Percentiles rank a stretch among this genome's conserved stretches.
Conservation (phyloP, 768 basidiomycete species). For the Rhodotorula diobovata region DNA sequence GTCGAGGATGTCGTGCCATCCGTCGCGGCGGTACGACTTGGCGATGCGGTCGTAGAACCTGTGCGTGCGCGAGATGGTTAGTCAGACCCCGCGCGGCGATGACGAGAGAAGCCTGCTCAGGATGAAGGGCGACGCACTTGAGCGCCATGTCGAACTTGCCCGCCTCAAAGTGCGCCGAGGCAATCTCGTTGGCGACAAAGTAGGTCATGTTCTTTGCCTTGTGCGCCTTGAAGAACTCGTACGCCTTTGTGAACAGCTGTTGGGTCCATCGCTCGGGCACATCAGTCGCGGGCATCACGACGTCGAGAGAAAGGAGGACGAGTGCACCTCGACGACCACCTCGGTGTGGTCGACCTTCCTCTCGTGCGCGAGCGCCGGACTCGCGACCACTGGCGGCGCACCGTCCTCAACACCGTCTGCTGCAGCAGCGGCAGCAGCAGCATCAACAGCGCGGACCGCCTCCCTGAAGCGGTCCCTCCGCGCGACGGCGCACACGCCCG, state of each 20-base stretch:
- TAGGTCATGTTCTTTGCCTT: constrained; percentile 63
- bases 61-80: not conserved
- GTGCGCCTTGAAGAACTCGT: constrained; percentile 85
- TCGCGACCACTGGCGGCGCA: constrained; percentile 24
- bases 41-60: constrained; percentile 93
- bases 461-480: constrained; percentile 64
- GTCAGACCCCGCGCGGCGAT: not conserved
- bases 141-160: constrained; percentile 83
- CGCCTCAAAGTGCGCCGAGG: constrained; percentile 72
- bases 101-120: too few relatives aligned
- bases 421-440: constrained; percentile 20
- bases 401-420: not conserved
- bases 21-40: constrained; percentile 77
- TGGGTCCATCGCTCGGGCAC: not conserved
- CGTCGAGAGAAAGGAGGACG: too few relatives aligned
- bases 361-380: constrained; percentile 80
- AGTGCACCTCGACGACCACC: constrained; percentile 70
- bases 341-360: constrained; percentile 84
- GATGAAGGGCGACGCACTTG: constrained; percentile 55
- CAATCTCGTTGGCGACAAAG: constrained; percentile 88
- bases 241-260: constrained; percentile 87
- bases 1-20: constrained; percentile 69
- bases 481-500: constrained; percentile 76
- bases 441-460: constrained; percentile 59
- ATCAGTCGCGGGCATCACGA: not conserved